phyloP scores from a whole-genome alignment of 1,139 yeast genomes.

The Spathaspora sp. region DNA sequence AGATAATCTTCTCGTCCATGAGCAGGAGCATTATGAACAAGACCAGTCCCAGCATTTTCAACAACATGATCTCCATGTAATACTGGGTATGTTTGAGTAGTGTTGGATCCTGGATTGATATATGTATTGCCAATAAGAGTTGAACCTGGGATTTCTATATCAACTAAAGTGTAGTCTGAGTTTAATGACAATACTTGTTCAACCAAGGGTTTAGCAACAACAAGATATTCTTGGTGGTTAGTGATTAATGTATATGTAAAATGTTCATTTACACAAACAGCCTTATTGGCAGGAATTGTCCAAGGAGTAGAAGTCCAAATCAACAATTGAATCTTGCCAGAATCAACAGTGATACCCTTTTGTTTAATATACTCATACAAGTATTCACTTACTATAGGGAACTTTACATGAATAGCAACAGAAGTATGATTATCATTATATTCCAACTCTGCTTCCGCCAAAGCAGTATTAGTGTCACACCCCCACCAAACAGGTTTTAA shows the following conservation, averaged over 20 bases:
- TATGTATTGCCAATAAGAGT: slow-evolving; percentile 48
- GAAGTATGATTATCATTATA: slow-evolving; percentile 75
- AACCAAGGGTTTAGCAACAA: slow-evolving; percentile 52
- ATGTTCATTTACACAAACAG: slow-evolving; percentile 68
- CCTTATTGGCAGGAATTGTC: slow-evolving; percentile 89
- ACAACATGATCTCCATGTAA: slow-evolving; percentile 83
- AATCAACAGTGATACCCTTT: slow-evolving; percentile 4
- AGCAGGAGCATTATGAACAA: slow-evolving; percentile 97
- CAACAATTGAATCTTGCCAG: slow-evolving; percentile 27
- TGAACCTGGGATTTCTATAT: slow-evolving; percentile 36
- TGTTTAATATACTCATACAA: slow-evolving; percentile 7
- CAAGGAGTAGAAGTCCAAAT: slow-evolving; percentile 99
- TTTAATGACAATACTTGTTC: slow-evolving; percentile 27
- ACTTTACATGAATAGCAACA: slow-evolving; percentile 68
- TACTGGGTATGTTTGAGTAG: slow-evolving; percentile 49
- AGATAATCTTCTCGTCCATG: slow-evolving; percentile 94
- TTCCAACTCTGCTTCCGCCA: slow-evolving; percentile 95
- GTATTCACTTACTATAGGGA: slow-evolving; percentile 42
- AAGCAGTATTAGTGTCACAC: slow-evolving; percentile 86
- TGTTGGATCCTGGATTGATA: slow-evolving; percentile 53
- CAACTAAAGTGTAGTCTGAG: slow-evolving; percentile 29
- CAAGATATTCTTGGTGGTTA: slow-evolving; percentile 36
- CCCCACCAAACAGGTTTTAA: slow-evolving; percentile 98
- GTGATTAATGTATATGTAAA: slow-evolving; percentile 57
- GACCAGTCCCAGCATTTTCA: slow-evolving; percentile 82